A percentile compares a stretch with the other conserved stretches of the same genome.
These are phyloP conservation scores for Zangia roseola DNA, from an alignment of 768 basidiomycete genomes.

Conservation along the genomic window DNA sequence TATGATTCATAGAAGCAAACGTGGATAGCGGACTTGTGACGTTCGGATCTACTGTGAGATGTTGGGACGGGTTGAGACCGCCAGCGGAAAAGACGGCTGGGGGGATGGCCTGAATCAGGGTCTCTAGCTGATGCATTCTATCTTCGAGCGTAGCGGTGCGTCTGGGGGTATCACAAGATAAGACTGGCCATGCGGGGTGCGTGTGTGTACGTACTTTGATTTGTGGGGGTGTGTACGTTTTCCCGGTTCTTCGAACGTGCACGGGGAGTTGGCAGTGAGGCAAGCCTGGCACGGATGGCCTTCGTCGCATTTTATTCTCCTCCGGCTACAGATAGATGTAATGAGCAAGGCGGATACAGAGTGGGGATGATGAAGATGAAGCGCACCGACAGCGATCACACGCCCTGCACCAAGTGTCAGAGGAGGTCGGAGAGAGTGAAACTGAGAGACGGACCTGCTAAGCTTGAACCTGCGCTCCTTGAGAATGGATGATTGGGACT, in stretches of 20 bases:
- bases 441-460: conserved; percentile 67
- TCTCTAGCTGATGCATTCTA: conserved; percentile 85
- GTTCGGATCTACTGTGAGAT: conserved; percentile 35
- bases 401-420: conserved; percentile 50
- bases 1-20: conserved; percentile 40
- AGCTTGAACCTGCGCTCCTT: conserved; percentile 87
- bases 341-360: not conserved
- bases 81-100: conserved; percentile 73
- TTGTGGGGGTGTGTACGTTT: conserved; percentile 86
- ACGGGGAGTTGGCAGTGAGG: conserved; percentile 75
- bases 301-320: conserved; percentile 86
- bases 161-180: conserved; percentile 36
- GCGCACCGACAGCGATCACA: conserved; percentile 90
- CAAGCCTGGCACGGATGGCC: conserved; percentile 89
- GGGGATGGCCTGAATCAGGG: conserved; percentile 81
- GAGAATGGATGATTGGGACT: conserved; percentile 48
- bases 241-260: conserved; percentile 85
- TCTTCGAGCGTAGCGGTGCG: conserved; percentile 83
- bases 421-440: not conserved
- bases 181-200: conserved; percentile 4
- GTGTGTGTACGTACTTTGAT: conserved; percentile 64
- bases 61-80: conserved; percentile 36
- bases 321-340: conserved; percentile 46
- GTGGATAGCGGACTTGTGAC: conserved; percentile 35
- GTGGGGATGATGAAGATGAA: not conserved